Conservation (phyloP, 2,329 filamentous ascomycete species). For the Aspergillus niger region DNA sequence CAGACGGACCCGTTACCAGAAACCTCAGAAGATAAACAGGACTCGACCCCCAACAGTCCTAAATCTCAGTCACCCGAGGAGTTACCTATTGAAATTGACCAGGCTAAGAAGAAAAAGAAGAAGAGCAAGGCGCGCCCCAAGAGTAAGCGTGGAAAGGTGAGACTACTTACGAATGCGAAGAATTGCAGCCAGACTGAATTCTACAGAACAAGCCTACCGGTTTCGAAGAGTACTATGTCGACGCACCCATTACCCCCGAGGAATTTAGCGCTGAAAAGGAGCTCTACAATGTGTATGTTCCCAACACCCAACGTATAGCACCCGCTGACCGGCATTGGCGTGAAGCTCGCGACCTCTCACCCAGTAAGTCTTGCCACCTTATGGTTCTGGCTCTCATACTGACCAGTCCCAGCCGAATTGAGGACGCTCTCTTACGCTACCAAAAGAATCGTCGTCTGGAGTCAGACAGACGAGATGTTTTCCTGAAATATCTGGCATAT, state of each 20-base stretch:
- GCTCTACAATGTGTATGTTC: constrained; percentile 66
- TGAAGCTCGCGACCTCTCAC: constrained; percentile 52
- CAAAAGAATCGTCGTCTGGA: constrained; percentile 74
- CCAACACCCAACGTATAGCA: neutral
- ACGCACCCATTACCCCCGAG: constrained; percentile 72
- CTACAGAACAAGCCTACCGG: constrained; percentile 57
- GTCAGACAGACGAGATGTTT: constrained; percentile 61
- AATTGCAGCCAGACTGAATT: constrained; percentile 3
- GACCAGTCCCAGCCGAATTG: constrained; percentile 65
- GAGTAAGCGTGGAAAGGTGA: constrained; percentile 39
- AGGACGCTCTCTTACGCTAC: constrained; percentile 82
- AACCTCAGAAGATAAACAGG: neutral
- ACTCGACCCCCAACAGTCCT: neutral
- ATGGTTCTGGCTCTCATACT: constrained; percentile 1
- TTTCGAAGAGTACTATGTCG: constrained; percentile 79
- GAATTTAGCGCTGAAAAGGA: constrained; percentile 67
- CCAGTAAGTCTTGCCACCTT: constrained; percentile 51
- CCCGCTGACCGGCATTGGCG: constrained; percentile 16
- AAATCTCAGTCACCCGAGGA: neutral
- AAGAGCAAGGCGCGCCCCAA: constrained; percentile 41
- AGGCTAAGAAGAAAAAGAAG: constrained; percentile 37
- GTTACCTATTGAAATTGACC: neutral
- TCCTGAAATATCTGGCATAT: constrained; percentile 78
- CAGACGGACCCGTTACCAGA: neutral
- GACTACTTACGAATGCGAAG: neutral